These are phyloP conservation scores for Penicillium desertorum DNA, from an alignment of 495 filamentous ascomycete species.

Conservation along the genomic window DNA sequence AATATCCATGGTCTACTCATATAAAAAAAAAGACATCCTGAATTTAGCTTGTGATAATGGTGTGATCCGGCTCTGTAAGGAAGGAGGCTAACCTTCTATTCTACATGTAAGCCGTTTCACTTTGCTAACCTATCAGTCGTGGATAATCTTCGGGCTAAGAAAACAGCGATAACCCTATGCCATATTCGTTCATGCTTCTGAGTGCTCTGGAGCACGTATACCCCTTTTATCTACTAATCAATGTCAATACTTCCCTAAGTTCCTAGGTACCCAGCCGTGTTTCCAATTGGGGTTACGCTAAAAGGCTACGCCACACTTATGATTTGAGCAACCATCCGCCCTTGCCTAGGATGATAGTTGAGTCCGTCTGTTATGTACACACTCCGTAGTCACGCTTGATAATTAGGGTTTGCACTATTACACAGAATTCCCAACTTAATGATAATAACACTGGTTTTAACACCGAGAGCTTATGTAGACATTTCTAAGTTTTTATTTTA, in stretches of 20 bases:
- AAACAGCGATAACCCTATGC: neutral
- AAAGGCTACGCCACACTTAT: conserved; percentile 22
- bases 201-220: neutral
- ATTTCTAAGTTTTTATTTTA: neutral
- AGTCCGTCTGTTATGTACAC: neutral
- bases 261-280: conserved; percentile 17
- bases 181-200: neutral
- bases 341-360: conserved; percentile 21
- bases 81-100: neutral
- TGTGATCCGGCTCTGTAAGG: conserved; percentile 10
- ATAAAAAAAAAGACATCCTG: conserved; percentile 1
- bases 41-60: conserved; percentile 14
- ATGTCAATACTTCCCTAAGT: neutral
- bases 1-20: neutral
- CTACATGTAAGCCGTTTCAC: neutral
- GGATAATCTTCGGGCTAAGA: neutral
- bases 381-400: neutral
- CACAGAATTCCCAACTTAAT: conserved; percentile 1
- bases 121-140: neutral
- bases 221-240: neutral
- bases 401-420: conserved; percentile 12
- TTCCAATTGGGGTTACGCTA: conserved; percentile 26
- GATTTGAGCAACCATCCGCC: conserved; percentile 26
- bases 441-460: neutral
- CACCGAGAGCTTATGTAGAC: conserved; percentile 9